phyloP scores from a whole-genome alignment of 345 rosid species.

The Hibiscus trionum region DNA sequence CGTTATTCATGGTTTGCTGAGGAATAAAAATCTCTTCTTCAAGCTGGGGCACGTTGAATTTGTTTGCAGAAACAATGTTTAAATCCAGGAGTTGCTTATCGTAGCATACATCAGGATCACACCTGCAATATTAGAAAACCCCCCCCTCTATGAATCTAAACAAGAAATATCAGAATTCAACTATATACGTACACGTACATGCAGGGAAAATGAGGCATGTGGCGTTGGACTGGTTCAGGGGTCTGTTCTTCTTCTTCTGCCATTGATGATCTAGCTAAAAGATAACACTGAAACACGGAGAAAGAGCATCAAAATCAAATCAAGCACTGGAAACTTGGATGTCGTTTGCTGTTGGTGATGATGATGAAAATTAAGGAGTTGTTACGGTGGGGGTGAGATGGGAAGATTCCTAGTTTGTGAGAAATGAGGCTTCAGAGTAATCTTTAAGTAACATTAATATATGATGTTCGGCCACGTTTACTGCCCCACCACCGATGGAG shows the following conservation, averaged over 20 bases:
- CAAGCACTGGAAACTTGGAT: not conserved
- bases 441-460: not conserved
- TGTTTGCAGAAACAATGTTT: conserved; percentile 6
- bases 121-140: conserved; percentile 27
- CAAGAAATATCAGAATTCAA: not conserved
- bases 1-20: not conserved
- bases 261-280: not conserved
- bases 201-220: conserved; percentile 5
- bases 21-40: not conserved
- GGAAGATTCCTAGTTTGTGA: not conserved
- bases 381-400: not conserved
- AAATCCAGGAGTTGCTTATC: conserved; percentile 16
- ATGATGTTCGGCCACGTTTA: not conserved
- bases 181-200: conserved; percentile 6
- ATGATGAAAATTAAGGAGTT: too few species aligned
- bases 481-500: too few species aligned
- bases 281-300: not conserved
- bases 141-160: not conserved
- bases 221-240: not conserved
- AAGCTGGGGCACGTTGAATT: not conserved
- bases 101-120: conserved; percentile 13
- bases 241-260: not conserved
- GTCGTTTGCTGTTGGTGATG: not conserved
- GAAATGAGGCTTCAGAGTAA: not conserved
- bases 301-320: too few species aligned